Evolutionary conservation across 2,329 filamentous ascomycete genomes (phyloP), one percentile per base, ranked within the genome.

Genomic region (Hypoxylon sp.): DNA sequence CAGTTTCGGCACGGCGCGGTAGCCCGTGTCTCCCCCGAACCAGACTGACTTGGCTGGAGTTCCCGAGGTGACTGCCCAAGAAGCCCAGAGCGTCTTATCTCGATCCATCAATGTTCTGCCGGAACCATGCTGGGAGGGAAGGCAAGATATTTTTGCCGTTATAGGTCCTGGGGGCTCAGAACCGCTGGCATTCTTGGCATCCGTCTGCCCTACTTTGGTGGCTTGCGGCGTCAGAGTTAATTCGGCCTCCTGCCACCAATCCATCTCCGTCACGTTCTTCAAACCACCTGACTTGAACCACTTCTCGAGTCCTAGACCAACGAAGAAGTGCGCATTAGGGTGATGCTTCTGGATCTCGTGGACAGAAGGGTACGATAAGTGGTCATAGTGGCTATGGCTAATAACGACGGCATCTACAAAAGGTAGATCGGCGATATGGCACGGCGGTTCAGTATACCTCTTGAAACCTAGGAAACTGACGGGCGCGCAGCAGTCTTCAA

Each of bases 351-450:
- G 85, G 58, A 98, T 86, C 73, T 93, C 88, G 67, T 87, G 84
- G 21, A 97, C 87, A 0, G 91, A 93, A 0, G 89, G 86, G 73
- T 93, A 89, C 0, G 92, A 95, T 11, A 98, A 83, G 77, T 98
- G 95, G 79, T 98, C 95, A 79, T 98, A 98, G 81, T 98, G 95
- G 74, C 90, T 94, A 80, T 98, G 94, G 17, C 90, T 93, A 72
- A 97, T 97, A 59, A 96, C 83, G 9, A 93, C 91, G 28, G 90
- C 88, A 74, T 96, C 92, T 46, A 94, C 86, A 62, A 85, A 80
- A 7, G 94, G 94, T 2, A 98, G 86, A 71, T 97, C 93, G 55
- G 87, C 85, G 68, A 97, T 87, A 60, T 90, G 80, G 79, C 94
- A 97, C 0, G 95, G 93, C 63, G 86, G 84, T 21, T 89, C 85